phyloP scores from a whole-genome alignment of 495 filamentous ascomycete genomes.

The Pseudevernia furfuracea region DNA sequence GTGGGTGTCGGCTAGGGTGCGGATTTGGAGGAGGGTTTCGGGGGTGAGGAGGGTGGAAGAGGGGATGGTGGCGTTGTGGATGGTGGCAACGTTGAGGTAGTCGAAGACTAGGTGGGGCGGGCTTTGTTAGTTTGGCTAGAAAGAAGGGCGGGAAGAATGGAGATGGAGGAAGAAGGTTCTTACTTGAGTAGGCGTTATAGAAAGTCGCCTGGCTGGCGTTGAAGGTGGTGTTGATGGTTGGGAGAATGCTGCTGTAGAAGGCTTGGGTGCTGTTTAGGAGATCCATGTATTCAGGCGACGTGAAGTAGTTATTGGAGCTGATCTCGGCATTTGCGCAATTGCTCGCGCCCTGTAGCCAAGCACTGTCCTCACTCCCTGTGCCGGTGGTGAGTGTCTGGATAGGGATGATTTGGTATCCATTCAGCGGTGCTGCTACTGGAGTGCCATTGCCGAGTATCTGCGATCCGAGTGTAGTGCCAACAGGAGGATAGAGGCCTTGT shows the following conservation, averaged over 20 bases:
- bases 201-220: constrained; percentile 45
- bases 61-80: constrained; percentile 45
- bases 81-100: constrained; percentile 46
- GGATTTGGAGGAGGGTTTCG: constrained; percentile 34
- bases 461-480: constrained; percentile 30
- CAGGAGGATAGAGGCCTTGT: constrained; percentile 57
- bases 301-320: constrained; percentile 67
- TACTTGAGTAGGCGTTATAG: constrained; percentile 65
- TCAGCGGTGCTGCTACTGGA: constrained; percentile 44
- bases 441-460: constrained; percentile 47
- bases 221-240: constrained; percentile 55
- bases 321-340: constrained; percentile 54
- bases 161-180: constrained; percentile 1
- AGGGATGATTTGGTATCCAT: constrained; percentile 56
- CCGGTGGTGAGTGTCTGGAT: constrained; percentile 37
- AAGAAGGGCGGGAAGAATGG: background rate
- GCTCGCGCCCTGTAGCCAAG: constrained; percentile 51
- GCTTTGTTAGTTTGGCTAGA: constrained; percentile 5
- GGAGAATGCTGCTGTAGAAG: constrained; percentile 58
- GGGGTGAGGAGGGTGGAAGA: constrained; percentile 32
- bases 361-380: constrained; percentile 45
- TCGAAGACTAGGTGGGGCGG: constrained; percentile 40
- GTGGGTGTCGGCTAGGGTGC: constrained; percentile 42
- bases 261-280: constrained; percentile 46
- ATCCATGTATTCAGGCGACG: constrained; percentile 48